phyloP scores from a whole-genome alignment of 306 rosid genomes.

The Datisca glomerata region DNA sequence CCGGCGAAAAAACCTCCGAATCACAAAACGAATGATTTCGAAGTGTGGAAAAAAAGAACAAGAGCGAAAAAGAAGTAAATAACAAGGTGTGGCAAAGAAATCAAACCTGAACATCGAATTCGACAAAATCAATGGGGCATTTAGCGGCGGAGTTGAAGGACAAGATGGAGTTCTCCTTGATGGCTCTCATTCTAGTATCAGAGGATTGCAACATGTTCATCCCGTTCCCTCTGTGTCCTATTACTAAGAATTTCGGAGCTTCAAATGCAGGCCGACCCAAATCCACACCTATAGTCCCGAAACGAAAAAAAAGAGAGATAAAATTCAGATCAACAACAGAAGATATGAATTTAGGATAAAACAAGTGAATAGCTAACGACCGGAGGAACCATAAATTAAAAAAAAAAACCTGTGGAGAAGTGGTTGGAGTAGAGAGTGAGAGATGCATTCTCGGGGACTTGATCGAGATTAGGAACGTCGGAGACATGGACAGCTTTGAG shows the following conservation, averaged over 20 bases:
- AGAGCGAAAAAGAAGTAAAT: neutral
- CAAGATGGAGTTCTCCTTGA: slow-evolving; percentile 39
- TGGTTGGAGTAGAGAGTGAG: slow-evolving; percentile 17
- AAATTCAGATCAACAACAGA: neutral
- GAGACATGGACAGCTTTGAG: slow-evolving; percentile 45
- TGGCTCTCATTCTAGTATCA: slow-evolving; percentile 30
- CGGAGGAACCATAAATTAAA: neutral
- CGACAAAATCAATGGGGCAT: slow-evolving; percentile 36
- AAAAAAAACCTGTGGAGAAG: slow-evolving; percentile 20
- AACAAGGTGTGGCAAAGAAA: neutral
- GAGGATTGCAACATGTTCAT: slow-evolving; percentile 42
- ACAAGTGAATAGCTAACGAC: neutral
- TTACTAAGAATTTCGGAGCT: slow-evolving; percentile 29
- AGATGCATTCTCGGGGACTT: slow-evolving; percentile 31
- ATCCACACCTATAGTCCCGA: slow-evolving; percentile 21
- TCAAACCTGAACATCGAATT: slow-evolving; percentile 48
- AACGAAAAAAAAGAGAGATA: neutral
- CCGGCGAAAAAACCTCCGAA: neutral
- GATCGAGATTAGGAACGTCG: slow-evolving; percentile 44
- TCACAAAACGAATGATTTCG: neutral
- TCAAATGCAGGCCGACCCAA: slow-evolving; percentile 17
- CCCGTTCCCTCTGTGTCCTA: slow-evolving; percentile 47
- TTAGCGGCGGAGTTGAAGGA: slow-evolving; percentile 39
- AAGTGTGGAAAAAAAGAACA: neutral
- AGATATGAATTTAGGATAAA: neutral